Evolutionary conservation across 495 filamentous ascomycete genomes (phyloP), one percentile per base, ranked within the genome.

Genomic region (Tuber indicum): DNA sequence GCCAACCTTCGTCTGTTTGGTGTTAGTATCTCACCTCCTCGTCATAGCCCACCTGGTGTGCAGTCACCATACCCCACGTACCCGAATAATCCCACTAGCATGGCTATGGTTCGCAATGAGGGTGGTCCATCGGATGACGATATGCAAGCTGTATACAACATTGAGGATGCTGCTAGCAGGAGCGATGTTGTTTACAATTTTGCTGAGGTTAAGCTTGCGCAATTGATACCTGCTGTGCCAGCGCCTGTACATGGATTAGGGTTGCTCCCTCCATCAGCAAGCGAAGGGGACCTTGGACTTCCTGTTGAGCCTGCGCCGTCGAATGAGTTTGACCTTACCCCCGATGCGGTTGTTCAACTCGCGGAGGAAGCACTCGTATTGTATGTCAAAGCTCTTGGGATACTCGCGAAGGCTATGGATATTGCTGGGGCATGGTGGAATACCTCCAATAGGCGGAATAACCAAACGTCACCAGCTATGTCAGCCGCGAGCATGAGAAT

Each of bases 181-280:
- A 97, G 93, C 79, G 94, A 99, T 83, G 94, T 98, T 45, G 94
- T 99, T 1, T 98, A 92, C 83, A 93, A 93, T 36, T 98, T 98
- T 85, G 96, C 96, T 16, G 96, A 98, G 84, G 94, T 99, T 77
- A 99, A 99, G 85, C 98, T 95, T 86, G 96, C 96, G 84, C 96
- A 99, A 82, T 88, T 99, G 46, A 89, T 98, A 19, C 96, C 96
- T 8, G 84, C 96, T 41, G 90, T 92, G 8, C 96, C 95, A 21
- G 94, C 91, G 0, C 75, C 46, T 8, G 76, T 79, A 41, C 82
- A 81, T 43, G 82, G 82, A 12, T 75, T 83, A 23, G 78, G 81
- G 6, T 47, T 83, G 23, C 66, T 82, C 16, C 81, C 81, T 21
- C 76, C 79, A 52, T 49, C 79, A 39, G 73, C 76, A 42, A 75